Evolutionary conservation across 2,329 filamentous ascomycete genomes (phyloP).

Genomic region (Aspergillus vadensis): DNA sequence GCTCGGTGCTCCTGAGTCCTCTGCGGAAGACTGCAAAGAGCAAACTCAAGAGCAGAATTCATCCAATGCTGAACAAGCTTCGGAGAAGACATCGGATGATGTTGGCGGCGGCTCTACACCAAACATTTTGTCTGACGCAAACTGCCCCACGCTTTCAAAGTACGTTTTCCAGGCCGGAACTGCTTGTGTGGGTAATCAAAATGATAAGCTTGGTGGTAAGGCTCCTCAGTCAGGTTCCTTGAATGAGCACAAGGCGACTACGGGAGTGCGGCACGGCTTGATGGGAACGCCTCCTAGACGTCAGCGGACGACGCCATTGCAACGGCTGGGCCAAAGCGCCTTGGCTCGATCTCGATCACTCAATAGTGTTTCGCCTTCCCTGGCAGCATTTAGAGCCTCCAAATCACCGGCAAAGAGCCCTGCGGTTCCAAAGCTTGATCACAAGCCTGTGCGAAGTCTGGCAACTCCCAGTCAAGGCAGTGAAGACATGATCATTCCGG

Average conservation of each 20-base stretch:
- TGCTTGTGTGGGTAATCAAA: not conserved
- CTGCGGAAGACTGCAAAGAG: not conserved
- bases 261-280: not conserved
- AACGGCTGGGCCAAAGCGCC: conserved; percentile 44
- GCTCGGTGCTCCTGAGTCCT: not conserved
- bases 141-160: conserved; percentile 37
- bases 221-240: not conserved
- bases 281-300: conserved; percentile 5
- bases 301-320: conserved; percentile 40
- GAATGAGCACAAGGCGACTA: not conserved
- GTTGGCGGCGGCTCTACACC: conserved; percentile 22
- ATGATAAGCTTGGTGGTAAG: not conserved
- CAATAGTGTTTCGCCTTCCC: conserved; percentile 25
- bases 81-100: conserved; percentile 6
- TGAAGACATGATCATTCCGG: conserved; percentile 55
- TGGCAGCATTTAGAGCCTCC: conserved; percentile 5
- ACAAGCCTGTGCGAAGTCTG: not conserved
- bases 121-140: conserved; percentile 41
- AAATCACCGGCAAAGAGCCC: not conserved
- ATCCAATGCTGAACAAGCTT: not conserved
- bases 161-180: conserved; percentile 35
- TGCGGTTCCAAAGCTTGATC: not conserved
- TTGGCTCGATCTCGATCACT: conserved; percentile 42
- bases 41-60: not conserved
- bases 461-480: conserved; percentile 44